Evolutionary conservation across 1,284 basidiomycete genomes (phyloP), one percentile per base, ranked within the genome.

Genomic region (Phenoliferia sp.): DNA sequence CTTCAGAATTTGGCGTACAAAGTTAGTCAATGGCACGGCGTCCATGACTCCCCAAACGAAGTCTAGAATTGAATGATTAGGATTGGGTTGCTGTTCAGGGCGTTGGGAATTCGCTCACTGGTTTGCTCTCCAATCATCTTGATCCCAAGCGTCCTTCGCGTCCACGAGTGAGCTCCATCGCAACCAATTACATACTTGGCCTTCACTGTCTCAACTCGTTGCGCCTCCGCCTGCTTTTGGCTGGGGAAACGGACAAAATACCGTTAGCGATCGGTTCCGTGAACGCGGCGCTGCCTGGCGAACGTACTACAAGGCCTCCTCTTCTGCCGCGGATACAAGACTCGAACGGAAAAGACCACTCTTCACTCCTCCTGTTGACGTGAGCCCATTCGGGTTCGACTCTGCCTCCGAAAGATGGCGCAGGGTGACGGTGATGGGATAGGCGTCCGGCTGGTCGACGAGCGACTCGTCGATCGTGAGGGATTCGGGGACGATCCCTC

Each of bases 1-100:
- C 28, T 26, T 26, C 39, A 6, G 33, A 35, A 36, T 5, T 9
- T 12, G 9, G 36, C 62, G 29, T 26, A 68, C 66, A 39, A 92
- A 90, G 77, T 91, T 82, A 17, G 89, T 90, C 28, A 85, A 82
- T 0, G 87, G 87, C 28, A 85, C 74, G 66, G 87, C 82, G 78
- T 91, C 89, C 32, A 90, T 50, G 0, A 90, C 89, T 28, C 90
- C 90, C 90, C 89, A 92, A 33, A 90, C 83, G 68, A 84, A 88
- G 66, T 90, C 86, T 80, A 66, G 34, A 67, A 35, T 3, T 9
- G 28, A 17, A 10, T n/a, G n/a, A n/a, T n/a, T n/a, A n/a, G n/a
- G n/a, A n/a, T n/a, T n/a, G n/a, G n/a, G n/a, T n/a, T n/a, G 29
- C 9, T 22, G 32, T 19, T 31, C 22, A 52, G 39, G 12, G 35